Conservation (phyloP, 148 eudicot genomes). For the Dianthus caryophyllus region DNA sequence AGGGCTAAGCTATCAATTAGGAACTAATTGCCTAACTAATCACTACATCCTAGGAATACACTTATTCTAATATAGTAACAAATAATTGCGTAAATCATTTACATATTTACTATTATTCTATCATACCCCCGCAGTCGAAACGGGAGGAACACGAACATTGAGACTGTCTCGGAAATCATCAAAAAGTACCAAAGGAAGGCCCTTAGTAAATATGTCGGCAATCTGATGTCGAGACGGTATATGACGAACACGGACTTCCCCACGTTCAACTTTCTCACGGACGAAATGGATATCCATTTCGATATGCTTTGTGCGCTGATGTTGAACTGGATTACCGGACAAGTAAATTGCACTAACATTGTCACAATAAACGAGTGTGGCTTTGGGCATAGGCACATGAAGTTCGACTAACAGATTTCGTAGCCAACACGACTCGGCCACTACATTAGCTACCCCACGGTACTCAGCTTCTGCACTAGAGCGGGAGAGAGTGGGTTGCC, state of each 20-base stretch:
- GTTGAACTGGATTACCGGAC: neutral
- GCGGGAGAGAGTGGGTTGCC: no score
- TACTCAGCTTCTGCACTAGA: no score
- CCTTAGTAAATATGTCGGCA: neutral
- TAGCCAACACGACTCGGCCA: no score
- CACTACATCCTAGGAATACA: no score
- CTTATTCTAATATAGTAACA: no score
- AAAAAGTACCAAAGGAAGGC: neutral
- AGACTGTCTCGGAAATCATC: neutral
- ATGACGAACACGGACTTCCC: neutral
- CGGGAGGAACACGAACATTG: neutral
- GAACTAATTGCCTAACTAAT: no score
- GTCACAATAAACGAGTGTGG: neutral
- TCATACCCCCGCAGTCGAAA: neutral
- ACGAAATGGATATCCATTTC: slow-evolving; percentile 9
- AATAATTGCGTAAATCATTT: no score
- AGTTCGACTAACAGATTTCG: no score
- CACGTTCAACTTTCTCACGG: neutral
- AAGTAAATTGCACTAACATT: neutral
- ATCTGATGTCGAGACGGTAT: neutral
- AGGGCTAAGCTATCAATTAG: no score
- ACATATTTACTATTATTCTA: no score
- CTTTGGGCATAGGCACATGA: neutral
- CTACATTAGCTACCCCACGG: no score
- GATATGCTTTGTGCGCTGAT: slow-evolving; percentile 4